Evolutionary conservation across 2,329 filamentous ascomycete genomes (phyloP), one percentile per base, ranked within the genome.

Genomic region (Penicillium sp.): DNA sequence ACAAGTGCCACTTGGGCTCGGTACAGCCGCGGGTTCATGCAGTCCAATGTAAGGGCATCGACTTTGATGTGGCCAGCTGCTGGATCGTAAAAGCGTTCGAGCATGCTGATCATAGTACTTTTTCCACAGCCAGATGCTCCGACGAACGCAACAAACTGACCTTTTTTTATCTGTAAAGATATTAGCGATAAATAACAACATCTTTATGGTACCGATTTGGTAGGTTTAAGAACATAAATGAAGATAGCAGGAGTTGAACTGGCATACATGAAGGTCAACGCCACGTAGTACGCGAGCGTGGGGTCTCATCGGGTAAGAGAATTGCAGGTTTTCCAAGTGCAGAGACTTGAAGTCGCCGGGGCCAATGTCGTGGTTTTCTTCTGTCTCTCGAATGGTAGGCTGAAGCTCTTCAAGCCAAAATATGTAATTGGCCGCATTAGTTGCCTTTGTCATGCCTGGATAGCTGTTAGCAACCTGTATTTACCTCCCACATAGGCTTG

Each of bases 11-110:
- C 77, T 35, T 83, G 74, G 53, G 80, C 78, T 38, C 89, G 83
- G 68, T 90, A 90, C 17, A 80, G 74, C 57, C 79, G 79, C 0
- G 88, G 78, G 53, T 87, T 82, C 50, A 90, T 69, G 1, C 78
- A 68, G 1, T 76, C 70, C 41, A 91, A 84, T 62, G 87, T 80
- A 48, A 77, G 76, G 5, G 80, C 84, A 67, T 89, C 86, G 67
- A 85, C 82, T 0, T 86, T 75, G 51, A 94, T 86, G 5, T 77
- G 75, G 6, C 90, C 90, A 10, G 80, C 76, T 17, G 82, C 77
- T 0, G 85, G 74, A 43, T 90, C 84, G 69, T 93, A 94, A 73
- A 92, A 92, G 8, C 85, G 75, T 61, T 84, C 78, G 9, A 84
- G 74, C 2, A 85, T 74, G 1, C 75, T 75, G 35, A 93, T 83